Base-by-base conservation (phyloP, 1,284 basidiomycete species). In the Vanrija sp. region DNA sequence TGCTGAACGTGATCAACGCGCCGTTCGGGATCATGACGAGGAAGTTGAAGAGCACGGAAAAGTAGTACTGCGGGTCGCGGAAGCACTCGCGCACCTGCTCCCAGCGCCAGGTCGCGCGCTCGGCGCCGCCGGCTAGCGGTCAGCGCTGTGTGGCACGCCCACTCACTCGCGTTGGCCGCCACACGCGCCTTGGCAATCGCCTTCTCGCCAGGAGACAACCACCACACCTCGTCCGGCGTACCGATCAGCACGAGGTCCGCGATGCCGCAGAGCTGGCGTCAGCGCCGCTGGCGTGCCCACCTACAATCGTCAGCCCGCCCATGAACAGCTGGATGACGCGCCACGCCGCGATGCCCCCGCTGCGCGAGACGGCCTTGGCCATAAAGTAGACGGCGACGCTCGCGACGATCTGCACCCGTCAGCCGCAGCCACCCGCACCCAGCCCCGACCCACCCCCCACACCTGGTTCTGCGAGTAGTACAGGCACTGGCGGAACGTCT, bases 151-250 rank as follows among this genome's bases (percentile, higher is more conserved):
- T n/a, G n/a, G n/a, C n/a, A n/a, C n/a, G n/a, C n/a, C n/a, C n/a
- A n/a, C n/a, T n/a, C n/a, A n/a, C n/a, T 62, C 3, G 57, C 51
- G 51, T 66, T 67, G 16, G 57, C 52, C 15, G 60, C 51, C 36
- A 68, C 55, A 15, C 66, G 58, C 3, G 65, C 64, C 31, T 53
- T 53, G 22, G 65, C 65, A 60, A 64, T 62, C 39, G 46, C 53
- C 56, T 64, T 65, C 45, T 68, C 56, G 31, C 60, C 55, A 45
- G 56, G 59, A 24, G 36, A 48, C 27, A 67, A 60, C 63, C 63
- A 68, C 54, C 63, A 57, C 4, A 66, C 65, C 24, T 65, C 60
- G n/a, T 55, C 45, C 2, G 65, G 65, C 15, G 61, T 67, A 36
- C 63, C 66, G 22, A 63, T 39, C 20, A 67, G 47, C 48, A 62